A percentile compares a stretch with the other conserved stretches of the same genome.
These are phyloP conservation scores for Dichotomocladium elegans DNA, from an alignment of 371 early-diverging fungal genomes.

Conservation along the genomic window DNA sequence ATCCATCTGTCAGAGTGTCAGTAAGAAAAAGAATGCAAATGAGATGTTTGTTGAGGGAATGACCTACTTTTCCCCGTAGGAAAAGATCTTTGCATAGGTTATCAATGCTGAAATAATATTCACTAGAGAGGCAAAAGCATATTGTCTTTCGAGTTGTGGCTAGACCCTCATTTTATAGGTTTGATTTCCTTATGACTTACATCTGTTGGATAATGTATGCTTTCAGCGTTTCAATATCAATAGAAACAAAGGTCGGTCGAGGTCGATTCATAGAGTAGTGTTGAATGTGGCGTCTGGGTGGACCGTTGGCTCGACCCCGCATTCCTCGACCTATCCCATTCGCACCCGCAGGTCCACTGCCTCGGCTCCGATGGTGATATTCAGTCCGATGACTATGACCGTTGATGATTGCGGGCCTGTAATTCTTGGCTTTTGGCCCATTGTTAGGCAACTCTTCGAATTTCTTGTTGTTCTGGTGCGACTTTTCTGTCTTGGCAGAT, in stretches of 20 bases:
- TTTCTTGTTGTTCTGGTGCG: no score
- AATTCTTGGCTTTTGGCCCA: no score
- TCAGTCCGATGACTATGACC: background rate
- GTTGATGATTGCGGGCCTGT: background rate
- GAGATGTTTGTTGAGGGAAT: no score
- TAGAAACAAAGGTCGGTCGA: conserved; percentile 34
- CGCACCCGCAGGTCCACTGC: no score
- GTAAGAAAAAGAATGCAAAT: no score
- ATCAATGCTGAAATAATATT: conserved; percentile 93
- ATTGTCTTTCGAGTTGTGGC: background rate
- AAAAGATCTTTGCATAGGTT: conserved; percentile 92
- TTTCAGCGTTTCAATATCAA: conserved; percentile 44
- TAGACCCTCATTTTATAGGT: background rate
- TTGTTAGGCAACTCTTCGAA: no score
- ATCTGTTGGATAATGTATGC: conserved; percentile 58
- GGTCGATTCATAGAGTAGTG: background rate
- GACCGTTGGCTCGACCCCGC: no score
- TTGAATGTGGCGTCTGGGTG: conserved; percentile 1
- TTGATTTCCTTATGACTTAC: conserved; percentile 2
- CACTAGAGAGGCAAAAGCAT: conserved; percentile 18
- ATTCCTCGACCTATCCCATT: no score
- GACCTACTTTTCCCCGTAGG: conserved; percentile 62
- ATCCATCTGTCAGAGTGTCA: conserved; percentile 60
- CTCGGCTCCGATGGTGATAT: background rate
- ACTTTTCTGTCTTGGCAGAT: no score